These are phyloP conservation scores for Fusarium subglutinans DNA, from an alignment of 2,329 filamentous ascomycete genomes.

Conservation along the genomic window DNA sequence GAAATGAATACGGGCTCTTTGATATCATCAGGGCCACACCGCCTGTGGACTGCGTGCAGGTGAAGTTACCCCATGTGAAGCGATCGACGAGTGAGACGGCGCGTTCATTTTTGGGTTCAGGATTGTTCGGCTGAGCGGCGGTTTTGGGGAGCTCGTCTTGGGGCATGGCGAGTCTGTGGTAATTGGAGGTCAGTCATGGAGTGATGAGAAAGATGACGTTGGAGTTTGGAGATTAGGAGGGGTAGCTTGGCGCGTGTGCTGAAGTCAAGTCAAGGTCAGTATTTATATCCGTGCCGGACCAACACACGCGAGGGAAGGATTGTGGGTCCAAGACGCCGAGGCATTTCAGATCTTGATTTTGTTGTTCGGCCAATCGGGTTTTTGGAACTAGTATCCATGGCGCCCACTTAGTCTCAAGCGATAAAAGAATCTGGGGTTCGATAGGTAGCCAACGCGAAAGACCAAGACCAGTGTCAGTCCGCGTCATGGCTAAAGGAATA, in stretches of 20 bases:
- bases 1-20: not conserved
- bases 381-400: not conserved
- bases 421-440: not conserved
- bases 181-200: fast-evolving
- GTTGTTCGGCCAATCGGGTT: not conserved
- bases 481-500: too few species aligned
- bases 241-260: not conserved
- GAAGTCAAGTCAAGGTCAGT: not conserved
- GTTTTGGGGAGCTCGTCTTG: not conserved
- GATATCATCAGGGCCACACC: constrained; percentile 5
- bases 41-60: not conserved
- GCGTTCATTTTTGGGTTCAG: not conserved
- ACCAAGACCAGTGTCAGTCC: not conserved
- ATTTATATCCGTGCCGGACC: not conserved
- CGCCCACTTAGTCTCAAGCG: not conserved
- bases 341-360: not conserved
- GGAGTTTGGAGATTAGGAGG: not conserved
- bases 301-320: not conserved
- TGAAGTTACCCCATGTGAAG: constrained; percentile 10
- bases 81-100: not conserved
- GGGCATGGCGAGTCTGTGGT: not conserved
- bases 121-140: fast-evolving
- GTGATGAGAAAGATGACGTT: not conserved
- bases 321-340: not conserved
- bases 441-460: not conserved